Evolutionary conservation across 176 grass and related monocot genomes (phyloP), one percentile per base, ranked within the genome.

Genomic region (Carex scoparia): DNA sequence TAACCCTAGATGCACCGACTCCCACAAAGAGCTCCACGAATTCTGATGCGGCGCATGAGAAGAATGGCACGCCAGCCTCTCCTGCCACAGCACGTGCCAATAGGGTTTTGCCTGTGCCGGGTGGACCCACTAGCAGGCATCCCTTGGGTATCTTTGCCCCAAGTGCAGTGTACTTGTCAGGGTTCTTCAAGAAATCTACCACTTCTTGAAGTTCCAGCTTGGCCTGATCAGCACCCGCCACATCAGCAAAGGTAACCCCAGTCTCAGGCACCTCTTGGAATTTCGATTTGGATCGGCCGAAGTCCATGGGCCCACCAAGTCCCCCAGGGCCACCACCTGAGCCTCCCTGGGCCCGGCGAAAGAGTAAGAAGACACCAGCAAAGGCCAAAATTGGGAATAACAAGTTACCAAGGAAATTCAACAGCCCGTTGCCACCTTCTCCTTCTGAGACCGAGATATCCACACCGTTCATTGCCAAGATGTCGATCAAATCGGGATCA

Each of bases 201-300:
- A 98, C 95, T 84, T 98, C 95, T 85, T 98, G 95, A 14, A 98
- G 86, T 86, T 98, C 95, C 54, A 98, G 91, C 91, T 98, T 98
- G 84, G 95, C 95, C 89, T 98, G 95, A 81, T 98, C 95, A 5
- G 95, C 95, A 7, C 95, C 95, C 2, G 95, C 95, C 11, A 98
- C 95, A 68, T 98, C 95, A 61, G 82, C 55, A 91, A 98, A 98
- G 58, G 75, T 83, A 15, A 98, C 92, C 0, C 95, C 95, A 0
- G 95, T 98, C 86, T 98, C 95, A 2, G 95, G 95, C 19, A 98
- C 95, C 86, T 98, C 95, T 84, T 98, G 95, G 91, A 98, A 98
- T 89, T 98, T 98, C 33, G 92, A 94, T 79, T 98, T 98, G 65
- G 95, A 98, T 16, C 95, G 87, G 1, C 95, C 95, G 23, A 98